phyloP scores from a whole-genome alignment of 495 filamentous ascomycete species.

The Aspergillus saccharolyticus region DNA sequence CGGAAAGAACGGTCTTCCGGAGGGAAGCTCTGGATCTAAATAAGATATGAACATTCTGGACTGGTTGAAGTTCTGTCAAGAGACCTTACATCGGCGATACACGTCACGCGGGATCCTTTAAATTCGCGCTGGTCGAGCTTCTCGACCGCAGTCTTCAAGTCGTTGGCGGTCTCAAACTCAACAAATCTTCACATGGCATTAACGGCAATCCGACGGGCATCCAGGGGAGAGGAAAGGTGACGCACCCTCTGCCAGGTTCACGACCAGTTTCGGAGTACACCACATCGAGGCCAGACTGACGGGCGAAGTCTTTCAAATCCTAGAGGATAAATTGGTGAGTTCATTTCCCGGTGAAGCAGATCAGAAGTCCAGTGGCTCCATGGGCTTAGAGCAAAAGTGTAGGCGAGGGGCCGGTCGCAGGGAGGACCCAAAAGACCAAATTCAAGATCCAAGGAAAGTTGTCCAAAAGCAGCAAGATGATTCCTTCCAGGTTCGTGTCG shows the following conservation, averaged over 20 bases:
- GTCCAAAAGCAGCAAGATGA: background rate
- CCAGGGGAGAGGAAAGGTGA: slow-evolving; percentile 17
- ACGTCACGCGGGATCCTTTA: slow-evolving; percentile 78
- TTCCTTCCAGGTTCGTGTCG: slow-evolving; percentile 9
- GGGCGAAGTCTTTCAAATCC: slow-evolving; percentile 99
- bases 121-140: slow-evolving; percentile 90
- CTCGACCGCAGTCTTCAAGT: slow-evolving; percentile 84
- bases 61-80: slow-evolving; percentile 21
- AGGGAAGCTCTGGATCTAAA: slow-evolving; percentile 47
- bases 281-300: slow-evolving; percentile 92
- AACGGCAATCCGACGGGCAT: slow-evolving; percentile 18
- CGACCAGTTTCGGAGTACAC: slow-evolving; percentile 96
- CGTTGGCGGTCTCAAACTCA: slow-evolving; percentile 89
- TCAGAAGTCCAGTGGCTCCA: slow-evolving; percentile 25
- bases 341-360: slow-evolving; percentile 31
- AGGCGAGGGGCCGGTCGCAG: background rate
- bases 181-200: slow-evolving; percentile 67
- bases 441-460: slow-evolving; percentile 1
- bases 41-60: slow-evolving; percentile 17
- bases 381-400: slow-evolving; percentile 7
- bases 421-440: slow-evolving; percentile 5
- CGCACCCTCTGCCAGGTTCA: slow-evolving; percentile 90
- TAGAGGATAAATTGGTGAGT: slow-evolving; percentile 46
- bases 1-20: slow-evolving; percentile 61
- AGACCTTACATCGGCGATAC: slow-evolving; percentile 73